These are phyloP conservation scores for Pisolithus orientalis DNA, from an alignment of 768 basidiomycete species.

Conservation along the genomic window DNA sequence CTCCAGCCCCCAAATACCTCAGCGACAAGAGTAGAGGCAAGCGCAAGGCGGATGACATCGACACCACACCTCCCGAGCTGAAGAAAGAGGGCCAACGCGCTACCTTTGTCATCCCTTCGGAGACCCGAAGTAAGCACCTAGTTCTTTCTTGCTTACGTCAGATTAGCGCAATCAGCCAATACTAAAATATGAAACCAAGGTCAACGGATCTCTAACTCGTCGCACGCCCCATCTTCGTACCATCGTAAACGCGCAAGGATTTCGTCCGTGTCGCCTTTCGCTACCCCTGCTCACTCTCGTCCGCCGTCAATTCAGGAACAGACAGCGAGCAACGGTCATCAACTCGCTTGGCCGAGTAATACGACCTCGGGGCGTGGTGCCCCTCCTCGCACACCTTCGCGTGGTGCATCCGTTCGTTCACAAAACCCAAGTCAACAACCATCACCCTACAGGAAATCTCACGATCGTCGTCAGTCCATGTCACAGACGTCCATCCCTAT, in stretches of 20 bases:
- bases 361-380: constrained; percentile 20
- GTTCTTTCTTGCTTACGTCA: constrained; percentile 11
- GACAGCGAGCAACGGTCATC: constrained; percentile 10
- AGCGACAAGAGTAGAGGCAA: constrained; percentile 48
- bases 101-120: constrained; percentile 54
- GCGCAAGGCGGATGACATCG: constrained; percentile 70
- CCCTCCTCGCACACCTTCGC: constrained; percentile 30
- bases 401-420: constrained; percentile 31
- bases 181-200: constrained; percentile 31
- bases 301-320: constrained; percentile 24
- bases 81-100: constrained; percentile 44
- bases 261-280: constrained; percentile 33
- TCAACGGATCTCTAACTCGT: constrained; percentile 48
- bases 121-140: constrained; percentile 49
- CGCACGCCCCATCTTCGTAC: constrained; percentile 66
- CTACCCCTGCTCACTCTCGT: constrained; percentile 27
- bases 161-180: constrained; percentile 15
- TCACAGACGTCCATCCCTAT: constrained; percentile 76
- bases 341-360: constrained; percentile 30
- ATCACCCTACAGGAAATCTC: constrained; percentile 23
- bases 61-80: constrained; percentile 61
- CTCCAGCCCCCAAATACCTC: constrained; percentile 25
- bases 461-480: constrained; percentile 43
- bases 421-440: constrained; percentile 17
- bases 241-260: constrained; percentile 65